Conservation (phyloP, 192 early-diverging fungal genomes). For the Linnemannia schmuckeri region DNA sequence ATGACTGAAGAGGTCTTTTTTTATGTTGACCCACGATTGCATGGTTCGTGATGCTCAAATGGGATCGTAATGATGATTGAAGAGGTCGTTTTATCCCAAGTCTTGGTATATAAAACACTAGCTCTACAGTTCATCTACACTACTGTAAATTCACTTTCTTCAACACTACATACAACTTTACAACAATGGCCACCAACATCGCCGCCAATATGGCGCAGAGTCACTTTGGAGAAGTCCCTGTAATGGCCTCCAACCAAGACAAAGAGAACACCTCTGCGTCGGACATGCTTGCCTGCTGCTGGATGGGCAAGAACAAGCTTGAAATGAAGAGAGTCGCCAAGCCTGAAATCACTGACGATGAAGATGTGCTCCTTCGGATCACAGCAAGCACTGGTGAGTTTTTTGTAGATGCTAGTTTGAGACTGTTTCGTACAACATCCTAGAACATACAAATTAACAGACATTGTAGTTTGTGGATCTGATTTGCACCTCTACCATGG, state of each 20-base stretch:
- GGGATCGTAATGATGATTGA: background rate
- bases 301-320: constrained; percentile 44
- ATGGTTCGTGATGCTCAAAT: background rate
- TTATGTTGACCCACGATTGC: background rate
- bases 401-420: background rate
- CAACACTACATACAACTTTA: background rate
- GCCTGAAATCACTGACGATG: constrained; percentile 61
- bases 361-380: constrained; percentile 58
- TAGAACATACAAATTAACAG: background rate
- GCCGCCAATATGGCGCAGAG: constrained; percentile 36
- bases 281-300: constrained; percentile 46
- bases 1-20: background rate
- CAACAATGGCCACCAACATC: constrained; percentile 19
- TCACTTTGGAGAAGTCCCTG: constrained; percentile 35
- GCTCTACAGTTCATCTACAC: background rate
- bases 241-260: constrained; percentile 40
- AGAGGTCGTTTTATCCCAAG: background rate
- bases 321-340: constrained; percentile 48
- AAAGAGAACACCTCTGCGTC: constrained; percentile 10
- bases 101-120: background rate
- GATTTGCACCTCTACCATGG: constrained; percentile 65
- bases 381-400: constrained; percentile 53
- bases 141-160: background rate
- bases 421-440: background rate
- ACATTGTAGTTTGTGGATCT: constrained; percentile 62